Conservation (phyloP, 2,329 filamentous ascomycete genomes). For the Pseudocercospora eumusae region DNA sequence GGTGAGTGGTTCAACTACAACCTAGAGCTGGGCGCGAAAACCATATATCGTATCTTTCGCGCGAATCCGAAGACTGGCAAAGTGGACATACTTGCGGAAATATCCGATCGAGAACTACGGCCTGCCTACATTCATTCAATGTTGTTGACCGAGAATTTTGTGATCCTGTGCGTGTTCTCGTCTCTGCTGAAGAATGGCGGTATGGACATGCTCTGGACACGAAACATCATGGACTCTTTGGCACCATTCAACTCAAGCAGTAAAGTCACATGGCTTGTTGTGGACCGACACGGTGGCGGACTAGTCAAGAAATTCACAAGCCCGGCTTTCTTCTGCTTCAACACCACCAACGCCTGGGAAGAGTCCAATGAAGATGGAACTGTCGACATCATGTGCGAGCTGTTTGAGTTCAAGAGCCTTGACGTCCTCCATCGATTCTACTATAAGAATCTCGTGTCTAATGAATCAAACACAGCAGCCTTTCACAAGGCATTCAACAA, state of each 20-base stretch:
- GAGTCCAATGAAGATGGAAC: constrained; percentile 47
- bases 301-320: constrained; percentile 71
- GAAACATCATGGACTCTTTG: constrained; percentile 70
- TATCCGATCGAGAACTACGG: constrained; percentile 53
- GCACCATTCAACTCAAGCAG: constrained; percentile 60
- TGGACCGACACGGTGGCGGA: constrained; percentile 67
- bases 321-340: constrained; percentile 76
- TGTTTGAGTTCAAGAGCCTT: constrained; percentile 63
- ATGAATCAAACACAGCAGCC: constrained; percentile 45
- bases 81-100: constrained; percentile 70
- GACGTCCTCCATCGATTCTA: constrained; percentile 69
- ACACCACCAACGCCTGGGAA: constrained; percentile 76
- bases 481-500: constrained; percentile 9
- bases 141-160: constrained; percentile 69
- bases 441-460: constrained; percentile 66
- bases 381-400: constrained; percentile 64
- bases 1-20: constrained; percentile 84
- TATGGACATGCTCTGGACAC: constrained; percentile 61
- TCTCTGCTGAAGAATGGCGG: constrained; percentile 62
- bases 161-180: constrained; percentile 72
- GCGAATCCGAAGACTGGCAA: constrained; percentile 63
- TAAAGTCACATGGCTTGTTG: constrained; percentile 69
- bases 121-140: constrained; percentile 82
- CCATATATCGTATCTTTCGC: constrained; percentile 70
- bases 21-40: constrained; percentile 59